A percentile compares a stretch with the other conserved stretches of the same genome.
Conservation (phyloP, 305 asterid species). For the Ruellia speciosa region DNA sequence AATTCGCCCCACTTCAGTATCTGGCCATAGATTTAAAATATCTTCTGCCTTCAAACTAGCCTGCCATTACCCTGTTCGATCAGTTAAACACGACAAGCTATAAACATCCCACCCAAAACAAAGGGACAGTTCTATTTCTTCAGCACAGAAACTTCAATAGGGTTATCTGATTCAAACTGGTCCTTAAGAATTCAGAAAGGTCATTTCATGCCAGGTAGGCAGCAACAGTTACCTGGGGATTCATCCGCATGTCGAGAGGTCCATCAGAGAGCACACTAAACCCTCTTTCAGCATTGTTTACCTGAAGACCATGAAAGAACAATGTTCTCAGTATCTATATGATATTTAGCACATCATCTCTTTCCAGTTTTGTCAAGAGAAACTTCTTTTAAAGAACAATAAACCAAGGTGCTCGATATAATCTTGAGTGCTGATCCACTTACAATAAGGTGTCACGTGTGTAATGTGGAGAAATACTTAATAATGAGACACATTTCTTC, state of each 20-base stretch:
- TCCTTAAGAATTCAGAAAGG: background rate
- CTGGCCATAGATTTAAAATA: slow-evolving; percentile 90
- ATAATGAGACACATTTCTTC: no score
- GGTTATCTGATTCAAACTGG: no score
- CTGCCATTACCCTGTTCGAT: slow-evolving; percentile 70
- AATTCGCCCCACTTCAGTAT: slow-evolving; percentile 68
- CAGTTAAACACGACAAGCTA: slow-evolving; percentile 37
- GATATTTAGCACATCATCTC: background rate
- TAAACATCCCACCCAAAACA: slow-evolving; percentile 22
- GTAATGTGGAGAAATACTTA: no score
- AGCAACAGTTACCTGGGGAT: slow-evolving; percentile 50
- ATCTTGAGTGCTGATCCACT: no score
- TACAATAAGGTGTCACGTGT: no score
- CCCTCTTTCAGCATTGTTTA: slow-evolving; percentile 78
- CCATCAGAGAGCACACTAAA: slow-evolving; percentile 85
- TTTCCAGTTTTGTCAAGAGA: background rate
- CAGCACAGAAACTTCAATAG: background rate
- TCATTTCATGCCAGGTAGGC: background rate
- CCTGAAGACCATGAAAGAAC: slow-evolving; percentile 39
- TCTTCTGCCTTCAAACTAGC: slow-evolving; percentile 87
- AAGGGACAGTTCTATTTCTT: background rate
- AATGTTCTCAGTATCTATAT: background rate
- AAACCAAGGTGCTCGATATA: no score
- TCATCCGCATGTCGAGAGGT: slow-evolving; percentile 97
- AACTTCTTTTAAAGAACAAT: background rate